Evolutionary conservation across 805 yeast species (phyloP).

Genomic region (Yarrowia sp.): DNA sequence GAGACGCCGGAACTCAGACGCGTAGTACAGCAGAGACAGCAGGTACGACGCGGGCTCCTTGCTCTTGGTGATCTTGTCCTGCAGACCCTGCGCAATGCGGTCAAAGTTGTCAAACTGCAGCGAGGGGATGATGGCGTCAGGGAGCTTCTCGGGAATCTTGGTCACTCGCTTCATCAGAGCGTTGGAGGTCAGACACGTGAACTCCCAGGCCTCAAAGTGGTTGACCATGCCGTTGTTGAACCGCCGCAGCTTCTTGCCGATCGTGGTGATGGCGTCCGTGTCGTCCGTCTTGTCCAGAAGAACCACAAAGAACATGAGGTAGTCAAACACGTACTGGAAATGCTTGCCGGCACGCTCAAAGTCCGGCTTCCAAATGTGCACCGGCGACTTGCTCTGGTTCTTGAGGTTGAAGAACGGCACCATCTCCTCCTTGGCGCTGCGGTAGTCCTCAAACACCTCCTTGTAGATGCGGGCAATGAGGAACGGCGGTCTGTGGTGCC

Average conservation of each 20-base stretch:
- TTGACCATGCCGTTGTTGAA: slow-evolving; percentile 73
- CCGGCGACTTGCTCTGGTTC: slow-evolving; percentile 59
- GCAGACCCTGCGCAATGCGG: slow-evolving; percentile 36
- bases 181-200: slow-evolving; percentile 52
- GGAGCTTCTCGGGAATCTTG: slow-evolving; percentile 45
- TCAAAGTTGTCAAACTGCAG: slow-evolving; percentile 47
- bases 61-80: slow-evolving; percentile 45
- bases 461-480: slow-evolving; percentile 62
- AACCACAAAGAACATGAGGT: slow-evolving; percentile 61
- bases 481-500: slow-evolving; percentile 88
- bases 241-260: slow-evolving; percentile 73
- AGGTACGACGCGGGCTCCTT: slow-evolving; percentile 29
- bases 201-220: slow-evolving; percentile 65
- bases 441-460: slow-evolving; percentile 52
- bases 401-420: slow-evolving; percentile 60
- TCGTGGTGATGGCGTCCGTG: slow-evolving; percentile 53
- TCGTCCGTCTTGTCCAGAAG: slow-evolving; percentile 55
- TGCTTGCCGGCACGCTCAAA: slow-evolving; percentile 90
- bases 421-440: slow-evolving; percentile 64
- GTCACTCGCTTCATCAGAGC: slow-evolving; percentile 49
- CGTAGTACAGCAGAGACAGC: slow-evolving; percentile 33
- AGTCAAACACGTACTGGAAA: slow-evolving; percentile 70
- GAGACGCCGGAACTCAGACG: slow-evolving; percentile 59
- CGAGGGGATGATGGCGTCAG: slow-evolving; percentile 52
- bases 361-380: slow-evolving; percentile 92